Evolutionary conservation across 371 early-diverging fungal genomes (phyloP), one percentile per base, ranked within the genome.

Genomic region (Choanephora cucurbitarum): DNA sequence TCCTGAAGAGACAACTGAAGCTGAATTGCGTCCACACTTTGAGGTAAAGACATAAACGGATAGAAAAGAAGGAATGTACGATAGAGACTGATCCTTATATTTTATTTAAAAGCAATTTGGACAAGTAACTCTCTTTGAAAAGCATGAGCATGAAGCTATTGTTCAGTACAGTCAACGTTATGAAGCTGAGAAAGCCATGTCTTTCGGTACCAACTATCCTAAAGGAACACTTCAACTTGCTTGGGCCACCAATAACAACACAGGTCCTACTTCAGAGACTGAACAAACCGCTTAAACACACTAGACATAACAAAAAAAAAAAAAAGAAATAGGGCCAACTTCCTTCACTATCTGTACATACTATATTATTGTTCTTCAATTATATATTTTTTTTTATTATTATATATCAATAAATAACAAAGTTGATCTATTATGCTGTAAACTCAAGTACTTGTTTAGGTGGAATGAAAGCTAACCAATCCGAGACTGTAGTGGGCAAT

Each of bases 391-490:
- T 3, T 40, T 46, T 44, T 13, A 24, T 46, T 34, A 28, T 58
- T 44, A n/a, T n/a, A n/a, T n/a, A n/a, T n/a, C n/a, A 17, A 45
- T 11, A 17, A 24, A 34, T 17, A 37, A 57, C 21, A 56, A n/a
- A 40, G 0, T 13, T 17, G 28, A 5, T 4, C 17, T 49, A 28
- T 52, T 60, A 56, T 42, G 66, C 60, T 45, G 66, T 40, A 57
- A 48, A 65, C 40, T 74, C 74, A 13, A 74, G 49, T 11, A 69
- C 53, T 44, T 71, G 61, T 56, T 93, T 95, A n/a, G 89, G 88
- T 18, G 86, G 84, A 50, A 93, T 64, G 69, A 97, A 98, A 0
- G 94, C 91, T 32, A 98, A 72, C 98, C 98, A 99, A 72, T 99
- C 98, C 1, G 92, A 92, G 9, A 90, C 77, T 0, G 95, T 84